Conservation (phyloP, 805 yeast species). For the Wickerhamiella brachini region DNA sequence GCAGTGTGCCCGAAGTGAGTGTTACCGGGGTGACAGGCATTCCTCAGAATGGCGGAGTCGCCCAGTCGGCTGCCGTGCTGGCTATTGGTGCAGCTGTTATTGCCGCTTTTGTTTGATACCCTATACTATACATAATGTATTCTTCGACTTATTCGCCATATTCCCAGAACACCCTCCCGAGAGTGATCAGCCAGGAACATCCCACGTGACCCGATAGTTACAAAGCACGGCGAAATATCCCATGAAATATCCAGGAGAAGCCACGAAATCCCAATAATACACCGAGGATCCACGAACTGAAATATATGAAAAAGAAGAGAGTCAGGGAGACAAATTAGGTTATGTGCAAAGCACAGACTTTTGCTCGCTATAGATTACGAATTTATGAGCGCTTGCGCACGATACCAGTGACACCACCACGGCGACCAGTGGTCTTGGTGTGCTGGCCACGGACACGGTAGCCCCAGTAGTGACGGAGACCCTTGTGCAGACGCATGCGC, state of each 20-base stretch:
- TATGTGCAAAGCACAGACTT: background rate
- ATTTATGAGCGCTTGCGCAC: slow-evolving; percentile 25
- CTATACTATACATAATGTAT: background rate
- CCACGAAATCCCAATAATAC: too few relatives aligned
- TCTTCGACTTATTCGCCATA: too few relatives aligned
- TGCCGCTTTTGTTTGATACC: background rate
- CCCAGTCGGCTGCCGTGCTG: background rate
- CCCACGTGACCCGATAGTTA: too few relatives aligned
- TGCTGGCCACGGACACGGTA: slow-evolving; percentile 99
- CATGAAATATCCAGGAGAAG: too few relatives aligned
- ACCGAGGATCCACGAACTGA: too few relatives aligned
- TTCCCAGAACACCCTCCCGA: too few relatives aligned
- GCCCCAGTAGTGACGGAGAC: slow-evolving; percentile 99
- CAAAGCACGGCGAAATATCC: too few relatives aligned
- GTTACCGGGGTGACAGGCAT: background rate
- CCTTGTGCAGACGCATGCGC: slow-evolving; percentile 99
- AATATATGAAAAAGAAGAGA: too few relatives aligned
- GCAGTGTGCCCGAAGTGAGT: background rate
- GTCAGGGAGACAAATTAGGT: too few relatives aligned
- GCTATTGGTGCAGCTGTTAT: background rate
- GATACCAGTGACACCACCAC: slow-evolving; percentile 39
- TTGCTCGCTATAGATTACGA: background rate
- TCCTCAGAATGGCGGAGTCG: background rate
- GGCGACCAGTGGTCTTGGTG: slow-evolving; percentile 99
- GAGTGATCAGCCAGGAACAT: too few relatives aligned